A percentile compares a stretch with the other conserved stretches of the same genome.
Conservation (phyloP, 1,284 basidiomycete species). For the Golubevia sp. region DNA sequence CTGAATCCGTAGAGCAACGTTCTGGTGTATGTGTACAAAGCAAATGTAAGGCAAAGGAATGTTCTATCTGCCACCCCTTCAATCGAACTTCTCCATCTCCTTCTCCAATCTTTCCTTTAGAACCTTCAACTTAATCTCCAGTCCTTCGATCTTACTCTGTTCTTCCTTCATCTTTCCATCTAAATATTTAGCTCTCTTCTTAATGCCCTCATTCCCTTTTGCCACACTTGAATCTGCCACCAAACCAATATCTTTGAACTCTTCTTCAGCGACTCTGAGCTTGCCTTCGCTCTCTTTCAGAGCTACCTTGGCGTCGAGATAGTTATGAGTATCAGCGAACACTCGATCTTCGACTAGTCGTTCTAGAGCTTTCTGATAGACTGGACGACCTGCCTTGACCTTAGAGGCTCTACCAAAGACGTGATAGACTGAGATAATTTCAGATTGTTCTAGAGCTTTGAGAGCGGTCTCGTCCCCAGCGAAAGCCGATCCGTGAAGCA, state of each 20-base stretch:
- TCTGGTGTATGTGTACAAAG: too few species aligned
- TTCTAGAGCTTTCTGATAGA: constrained; percentile 40
- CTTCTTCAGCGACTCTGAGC: constrained; percentile 19
- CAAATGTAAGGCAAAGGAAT: too few species aligned
- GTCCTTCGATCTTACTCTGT: constrained; percentile 33
- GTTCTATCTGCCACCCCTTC: too few species aligned
- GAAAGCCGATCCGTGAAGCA: constrained; percentile 38
- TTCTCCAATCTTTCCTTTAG: constrained; percentile 26
- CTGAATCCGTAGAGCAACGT: too few species aligned
- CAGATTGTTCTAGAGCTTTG: constrained; percentile 44
- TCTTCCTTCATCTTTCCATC: constrained; percentile 35
- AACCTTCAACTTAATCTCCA: constrained; percentile 26
- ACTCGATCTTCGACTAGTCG: constrained; percentile 26
- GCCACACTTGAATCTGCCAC: constrained; percentile 6
- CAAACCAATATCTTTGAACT: constrained; percentile 2
- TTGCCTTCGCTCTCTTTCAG: constrained; percentile 6
- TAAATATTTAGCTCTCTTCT: constrained; percentile 33
- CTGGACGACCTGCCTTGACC: constrained; percentile 43
- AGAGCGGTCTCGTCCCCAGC: constrained; percentile 48
- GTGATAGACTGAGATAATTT: constrained; percentile 45
- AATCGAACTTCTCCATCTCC: too few species aligned
- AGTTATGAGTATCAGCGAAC: constrained; percentile 37
- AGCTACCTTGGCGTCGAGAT: constrained; percentile 13
- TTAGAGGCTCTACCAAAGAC: constrained; percentile 31
- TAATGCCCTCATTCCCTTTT: constrained; percentile 24